Evolutionary conservation across 1,284 basidiomycete genomes (phyloP).

Genomic region (Taiwanofungus camphoratus): DNA sequence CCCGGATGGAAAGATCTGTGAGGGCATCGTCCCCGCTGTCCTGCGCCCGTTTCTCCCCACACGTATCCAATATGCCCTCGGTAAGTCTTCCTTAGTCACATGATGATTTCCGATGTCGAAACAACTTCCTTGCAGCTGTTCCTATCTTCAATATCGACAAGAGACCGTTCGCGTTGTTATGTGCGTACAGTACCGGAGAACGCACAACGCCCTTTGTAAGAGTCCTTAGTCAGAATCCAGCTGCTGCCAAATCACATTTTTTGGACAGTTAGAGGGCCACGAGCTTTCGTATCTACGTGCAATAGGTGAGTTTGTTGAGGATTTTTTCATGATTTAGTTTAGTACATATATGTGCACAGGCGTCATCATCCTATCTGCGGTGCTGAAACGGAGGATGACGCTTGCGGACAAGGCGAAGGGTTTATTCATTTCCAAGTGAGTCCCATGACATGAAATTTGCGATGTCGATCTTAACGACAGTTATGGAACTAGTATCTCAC

Average conservation of each 20-base stretch:
- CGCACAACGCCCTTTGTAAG: constrained; percentile 76
- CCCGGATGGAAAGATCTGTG: constrained; percentile 82
- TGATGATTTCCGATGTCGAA: neutral
- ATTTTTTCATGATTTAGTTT: neutral
- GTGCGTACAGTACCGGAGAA: constrained; percentile 83
- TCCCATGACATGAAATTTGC: constrained; percentile 16
- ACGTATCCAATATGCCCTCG: constrained; percentile 79
- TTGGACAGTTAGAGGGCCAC: constrained; percentile 75
- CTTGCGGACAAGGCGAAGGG: constrained; percentile 92
- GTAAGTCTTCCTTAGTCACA: constrained; percentile 37
- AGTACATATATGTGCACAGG: constrained; percentile 43
- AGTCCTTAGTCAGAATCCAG: constrained; percentile 8
- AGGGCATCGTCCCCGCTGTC: constrained; percentile 73
- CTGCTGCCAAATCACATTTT: constrained; percentile 1
- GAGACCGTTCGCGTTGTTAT: constrained; percentile 87
- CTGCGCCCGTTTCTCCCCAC: constrained; percentile 77
- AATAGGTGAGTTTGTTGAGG: constrained; percentile 44
- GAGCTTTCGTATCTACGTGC: constrained; percentile 90
- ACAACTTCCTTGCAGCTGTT: constrained; percentile 49
- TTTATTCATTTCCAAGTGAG: constrained; percentile 85
- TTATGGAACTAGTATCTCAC: constrained; percentile 68
- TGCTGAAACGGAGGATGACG: constrained; percentile 89
- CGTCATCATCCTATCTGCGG: constrained; percentile 91
- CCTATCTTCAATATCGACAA: constrained; percentile 94
- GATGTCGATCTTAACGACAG: constrained; percentile 5